Conservation (phyloP, 139 green algal species). For the Nannochloris sp. region DNA sequence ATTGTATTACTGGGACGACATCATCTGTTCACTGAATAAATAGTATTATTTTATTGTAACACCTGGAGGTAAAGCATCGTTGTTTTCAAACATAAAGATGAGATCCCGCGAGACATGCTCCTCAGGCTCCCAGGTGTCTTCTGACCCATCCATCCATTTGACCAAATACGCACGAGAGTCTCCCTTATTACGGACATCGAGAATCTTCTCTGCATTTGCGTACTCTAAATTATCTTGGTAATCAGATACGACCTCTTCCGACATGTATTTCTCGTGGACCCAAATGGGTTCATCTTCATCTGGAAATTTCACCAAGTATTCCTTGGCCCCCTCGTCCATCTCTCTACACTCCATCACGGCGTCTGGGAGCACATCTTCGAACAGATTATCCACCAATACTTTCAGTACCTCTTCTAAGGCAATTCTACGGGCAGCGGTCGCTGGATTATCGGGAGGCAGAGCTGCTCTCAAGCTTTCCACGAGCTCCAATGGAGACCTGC, state of each 20-base stretch:
- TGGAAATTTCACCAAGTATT: conserved; percentile 62
- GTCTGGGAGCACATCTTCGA: conserved; percentile 61
- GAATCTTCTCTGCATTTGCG: conserved; percentile 33
- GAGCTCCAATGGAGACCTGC: conserved; percentile 42
- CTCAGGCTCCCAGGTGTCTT: conserved; percentile 68
- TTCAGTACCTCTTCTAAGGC: conserved; percentile 64
- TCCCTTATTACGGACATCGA: conserved; percentile 41
- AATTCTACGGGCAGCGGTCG: conserved; percentile 47
- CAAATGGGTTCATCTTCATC: conserved; percentile 46
- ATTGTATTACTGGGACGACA: not conserved
- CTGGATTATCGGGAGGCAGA: conserved; percentile 45
- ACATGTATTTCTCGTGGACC: conserved; percentile 49
- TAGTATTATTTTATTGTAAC: not conserved
- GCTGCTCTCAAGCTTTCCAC: conserved; percentile 54
- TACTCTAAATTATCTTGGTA: conserved; percentile 65
- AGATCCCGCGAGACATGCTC: conserved; percentile 57
- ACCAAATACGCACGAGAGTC: conserved; percentile 66
- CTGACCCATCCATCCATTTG: conserved; percentile 58
- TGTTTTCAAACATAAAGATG: conserved; percentile 43
- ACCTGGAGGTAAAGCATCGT: not conserved
- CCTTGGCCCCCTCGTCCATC: conserved; percentile 12
- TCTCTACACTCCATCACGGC: conserved; percentile 41
- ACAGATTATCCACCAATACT: conserved; percentile 55
- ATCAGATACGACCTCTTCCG: conserved; percentile 64
- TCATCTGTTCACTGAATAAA: not conserved